These are phyloP conservation scores for Geranium brycei DNA, from an alignment of 345 rosid genomes.

Conservation along the genomic window DNA sequence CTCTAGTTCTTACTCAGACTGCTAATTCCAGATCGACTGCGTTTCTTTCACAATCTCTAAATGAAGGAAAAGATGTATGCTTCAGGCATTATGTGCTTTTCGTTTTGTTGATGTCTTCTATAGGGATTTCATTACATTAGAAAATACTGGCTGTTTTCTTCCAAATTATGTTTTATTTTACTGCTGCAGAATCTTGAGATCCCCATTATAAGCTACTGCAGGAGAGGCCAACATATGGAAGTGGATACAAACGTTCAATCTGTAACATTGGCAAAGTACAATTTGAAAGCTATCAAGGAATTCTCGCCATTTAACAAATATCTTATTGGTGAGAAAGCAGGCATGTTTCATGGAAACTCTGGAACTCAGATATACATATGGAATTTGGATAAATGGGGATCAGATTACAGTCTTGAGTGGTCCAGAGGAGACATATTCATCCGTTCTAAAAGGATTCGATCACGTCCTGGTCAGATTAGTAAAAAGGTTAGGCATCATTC, in stretches of 20 bases:
- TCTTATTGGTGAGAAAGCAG: conserved; percentile 27
- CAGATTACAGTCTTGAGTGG: conserved; percentile 19
- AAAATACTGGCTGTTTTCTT: background rate
- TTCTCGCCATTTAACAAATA: conserved; percentile 28
- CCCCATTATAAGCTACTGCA: conserved; percentile 24
- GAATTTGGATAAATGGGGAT: conserved; percentile 30
- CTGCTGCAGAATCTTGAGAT: conserved; percentile 25
- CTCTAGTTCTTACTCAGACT: conserved; percentile 29
- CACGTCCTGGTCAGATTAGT: conserved; percentile 27
- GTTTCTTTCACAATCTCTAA: conserved; percentile 26
- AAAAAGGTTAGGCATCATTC: conserved; percentile 11
- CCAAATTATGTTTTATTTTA: background rate
- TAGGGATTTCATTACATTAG: background rate
- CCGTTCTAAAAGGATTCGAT: conserved; percentile 22
- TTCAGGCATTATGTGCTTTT: background rate
- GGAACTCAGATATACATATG: conserved; percentile 27
- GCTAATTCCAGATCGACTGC: conserved; percentile 26
- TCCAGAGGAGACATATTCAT: conserved; percentile 21
- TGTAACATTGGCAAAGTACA: conserved; percentile 21
- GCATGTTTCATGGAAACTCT: conserved; percentile 13
- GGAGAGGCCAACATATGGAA: conserved; percentile 23
- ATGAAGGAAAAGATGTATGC: conserved; percentile 27
- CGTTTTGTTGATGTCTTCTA: background rate
- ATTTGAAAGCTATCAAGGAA: conserved; percentile 19
- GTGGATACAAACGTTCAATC: conserved; percentile 15